These are phyloP conservation scores for Penicillium lagena DNA, from an alignment of 495 filamentous ascomycete genomes.

Conservation along the genomic window DNA sequence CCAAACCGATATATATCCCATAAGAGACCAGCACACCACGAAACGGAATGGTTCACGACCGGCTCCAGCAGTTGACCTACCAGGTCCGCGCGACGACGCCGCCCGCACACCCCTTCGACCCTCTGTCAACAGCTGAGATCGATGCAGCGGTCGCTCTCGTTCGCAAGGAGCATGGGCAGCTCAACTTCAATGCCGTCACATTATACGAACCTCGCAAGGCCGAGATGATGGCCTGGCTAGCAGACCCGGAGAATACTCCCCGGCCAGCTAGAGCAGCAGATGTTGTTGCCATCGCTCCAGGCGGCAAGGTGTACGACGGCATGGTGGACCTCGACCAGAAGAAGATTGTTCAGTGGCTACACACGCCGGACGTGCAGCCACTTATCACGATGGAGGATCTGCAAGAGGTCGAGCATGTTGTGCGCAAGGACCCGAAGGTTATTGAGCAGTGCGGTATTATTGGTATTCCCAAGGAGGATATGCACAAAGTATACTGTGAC, in stretches of 20 bases:
- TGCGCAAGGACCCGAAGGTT: conserved; percentile 76
- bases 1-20: no score
- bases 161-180: conserved; percentile 60
- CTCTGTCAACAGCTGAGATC: conserved; percentile 72
- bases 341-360: conserved; percentile 70
- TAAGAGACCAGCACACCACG: no score
- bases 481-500: conserved; percentile 90
- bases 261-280: conserved; percentile 73
- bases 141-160: conserved; percentile 64
- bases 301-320: conserved; percentile 79
- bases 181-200: conserved; percentile 88
- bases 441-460: conserved; percentile 88
- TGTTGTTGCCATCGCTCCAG: conserved; percentile 76
- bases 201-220: conserved; percentile 82
- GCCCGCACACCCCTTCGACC: conserved; percentile 77
- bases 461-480: conserved; percentile 80
- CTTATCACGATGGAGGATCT: conserved; percentile 95
- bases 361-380: conserved; percentile 76
- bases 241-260: conserved; percentile 49
- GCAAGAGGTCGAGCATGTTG: conserved; percentile 76
- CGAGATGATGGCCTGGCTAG: conserved; percentile 80
- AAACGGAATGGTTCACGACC: conserved; percentile 55
- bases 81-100: conserved; percentile 53
- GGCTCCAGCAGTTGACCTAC: conserved; percentile 60
- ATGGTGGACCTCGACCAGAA: conserved; percentile 68